Base-by-base conservation (phyloP, 768 basidiomycete species). In the Melanogaster broomeanus region DNA sequence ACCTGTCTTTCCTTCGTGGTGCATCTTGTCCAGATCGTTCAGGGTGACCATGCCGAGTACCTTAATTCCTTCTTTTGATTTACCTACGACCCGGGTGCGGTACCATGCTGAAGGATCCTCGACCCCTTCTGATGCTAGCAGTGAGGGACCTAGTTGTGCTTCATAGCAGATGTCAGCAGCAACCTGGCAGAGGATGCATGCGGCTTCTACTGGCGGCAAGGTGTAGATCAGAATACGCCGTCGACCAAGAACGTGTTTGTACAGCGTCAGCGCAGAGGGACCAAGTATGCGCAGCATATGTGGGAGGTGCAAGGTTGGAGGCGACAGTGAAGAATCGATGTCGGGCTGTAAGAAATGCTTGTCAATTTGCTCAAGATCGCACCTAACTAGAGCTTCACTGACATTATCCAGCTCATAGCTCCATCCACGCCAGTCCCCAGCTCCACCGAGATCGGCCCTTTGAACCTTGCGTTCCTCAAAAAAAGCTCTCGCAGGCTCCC, bases 31-130 rank as follows among this genome's bases (percentile, higher is more conserved):
- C 38, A 90, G 65, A 62, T 93, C 91, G 41, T 75, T 83, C 0
- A 93, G 75, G 0, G 89, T 92, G 27, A 93, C 78, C 81, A 90
- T 85, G 0, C 90, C 91, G 3, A 93, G 77, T 2, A 90, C 87
- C 52, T 74, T 81, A 49, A 87, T 78, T 1, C 82, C 78, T 15
- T 81, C 78, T 48, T 69, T 74, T 27, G 67, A 70, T 57, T 77
- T 77, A 35, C 73, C 76, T 45, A 58, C 72, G 33, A 73, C 61
- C 38, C 62, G 63, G 5, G 66, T 63, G 41, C 53, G 52, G 25
- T 59, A 34, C 71, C 74, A 59, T 58, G 72, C 58, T 61, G 61
- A 62, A 37, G 54, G 63, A 55, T 46, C 61, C 52, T 49, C 60
- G 30, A 52, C 57, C 24, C 61, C 59, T 48, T 61, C 58, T 33